Conservation (phyloP, 345 rosid species). For the Rubroshorea leprosula region DNA sequence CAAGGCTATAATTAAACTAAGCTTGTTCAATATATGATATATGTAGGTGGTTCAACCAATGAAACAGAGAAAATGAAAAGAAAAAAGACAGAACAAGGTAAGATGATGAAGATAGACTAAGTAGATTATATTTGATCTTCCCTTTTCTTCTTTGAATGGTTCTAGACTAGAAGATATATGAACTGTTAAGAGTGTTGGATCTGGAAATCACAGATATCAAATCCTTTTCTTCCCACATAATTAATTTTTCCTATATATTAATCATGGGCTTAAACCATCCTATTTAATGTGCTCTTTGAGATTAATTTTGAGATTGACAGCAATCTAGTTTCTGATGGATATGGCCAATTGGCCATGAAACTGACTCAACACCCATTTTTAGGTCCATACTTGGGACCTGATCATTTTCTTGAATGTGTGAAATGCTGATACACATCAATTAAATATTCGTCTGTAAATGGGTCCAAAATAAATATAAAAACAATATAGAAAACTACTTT, state of each 20-base stretch:
- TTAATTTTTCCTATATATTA: background rate
- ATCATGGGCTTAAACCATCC: background rate
- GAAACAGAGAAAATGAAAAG: background rate
- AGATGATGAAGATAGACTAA: background rate
- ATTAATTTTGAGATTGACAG: background rate
- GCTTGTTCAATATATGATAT: too few species aligned
- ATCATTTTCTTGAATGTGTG: background rate
- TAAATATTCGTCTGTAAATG: background rate
- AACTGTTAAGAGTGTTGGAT: background rate
- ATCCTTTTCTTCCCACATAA: background rate
- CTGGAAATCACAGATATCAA: conserved; percentile 1
- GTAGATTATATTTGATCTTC: background rate
- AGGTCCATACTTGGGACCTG: background rate
- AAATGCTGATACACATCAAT: background rate
- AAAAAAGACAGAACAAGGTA: too few species aligned
- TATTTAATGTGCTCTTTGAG: background rate
- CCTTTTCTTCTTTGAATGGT: too few species aligned
- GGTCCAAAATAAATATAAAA: background rate
- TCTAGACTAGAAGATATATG: background rate
- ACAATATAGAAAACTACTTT: too few species aligned
- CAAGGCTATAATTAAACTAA: too few species aligned
- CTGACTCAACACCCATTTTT: conserved; percentile 11
- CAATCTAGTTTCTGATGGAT: background rate
- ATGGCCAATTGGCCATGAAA: conserved; percentile 10
- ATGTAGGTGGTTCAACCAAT: too few species aligned